These are phyloP conservation scores for Gnomoniopsis sp. DNA, from an alignment of 2,329 filamentous ascomycete species.

Conservation along the genomic window DNA sequence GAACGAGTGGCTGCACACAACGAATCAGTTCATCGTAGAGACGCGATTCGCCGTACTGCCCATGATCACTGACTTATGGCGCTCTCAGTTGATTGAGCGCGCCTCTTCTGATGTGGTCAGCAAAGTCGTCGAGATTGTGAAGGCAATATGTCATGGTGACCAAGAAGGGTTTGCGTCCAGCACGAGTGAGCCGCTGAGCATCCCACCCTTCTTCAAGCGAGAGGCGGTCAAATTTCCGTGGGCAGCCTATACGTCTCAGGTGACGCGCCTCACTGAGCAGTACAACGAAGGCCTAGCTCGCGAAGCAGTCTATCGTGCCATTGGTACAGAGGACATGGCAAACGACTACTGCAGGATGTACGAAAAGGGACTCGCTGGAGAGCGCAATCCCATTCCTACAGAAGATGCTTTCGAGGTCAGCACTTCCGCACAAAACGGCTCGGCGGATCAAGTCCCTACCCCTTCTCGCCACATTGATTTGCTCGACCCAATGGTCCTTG, in stretches of 20 bases:
- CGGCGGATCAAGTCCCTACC: conserved; percentile 14
- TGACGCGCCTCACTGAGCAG: conserved; percentile 32
- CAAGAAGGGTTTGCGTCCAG: conserved; percentile 65
- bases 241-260: conserved; percentile 33
- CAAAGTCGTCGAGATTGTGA: conserved; percentile 78
- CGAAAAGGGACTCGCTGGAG: conserved; percentile 51
- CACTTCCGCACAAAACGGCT: conserved; percentile 29
- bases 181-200: conserved; percentile 50
- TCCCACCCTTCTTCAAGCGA: conserved; percentile 40
- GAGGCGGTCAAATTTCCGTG: conserved; percentile 45
- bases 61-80: conserved; percentile 76
- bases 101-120: conserved; percentile 73
- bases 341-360: conserved; percentile 74
- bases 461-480: conserved; percentile 17
- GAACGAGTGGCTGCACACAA: conserved; percentile 37
- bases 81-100: conserved; percentile 78
- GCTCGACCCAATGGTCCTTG: conserved; percentile 30
- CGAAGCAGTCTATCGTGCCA: conserved; percentile 81
- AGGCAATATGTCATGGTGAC: conserved; percentile 73
- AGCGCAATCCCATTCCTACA: conserved; percentile 64
- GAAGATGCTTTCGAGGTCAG: conserved; percentile 45
- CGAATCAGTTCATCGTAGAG: conserved; percentile 80
- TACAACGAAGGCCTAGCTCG: conserved; percentile 61
- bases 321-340: conserved; percentile 59
- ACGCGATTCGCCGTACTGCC: conserved; percentile 77